Evolutionary conservation across 164 flowering plant genomes (phyloP).

Genomic region (Hamamelis virginiana): DNA sequence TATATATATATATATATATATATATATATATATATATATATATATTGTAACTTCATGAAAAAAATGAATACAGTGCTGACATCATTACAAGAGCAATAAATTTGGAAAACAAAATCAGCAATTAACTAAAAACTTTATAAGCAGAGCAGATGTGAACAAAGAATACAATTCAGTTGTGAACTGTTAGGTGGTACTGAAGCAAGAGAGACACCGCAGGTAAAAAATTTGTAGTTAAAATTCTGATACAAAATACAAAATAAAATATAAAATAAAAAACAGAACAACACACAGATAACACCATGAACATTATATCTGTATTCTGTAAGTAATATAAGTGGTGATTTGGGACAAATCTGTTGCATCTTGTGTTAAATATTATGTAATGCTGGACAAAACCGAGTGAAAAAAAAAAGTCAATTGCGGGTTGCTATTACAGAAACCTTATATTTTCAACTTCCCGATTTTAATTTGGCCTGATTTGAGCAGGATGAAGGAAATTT

Average conservation of each 20-base stretch:
- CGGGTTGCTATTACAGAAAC: no score
- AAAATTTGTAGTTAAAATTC: not conserved
- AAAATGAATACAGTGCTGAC: not conserved
- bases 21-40: no score
- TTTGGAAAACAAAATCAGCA: not conserved
- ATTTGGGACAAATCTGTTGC: not conserved
- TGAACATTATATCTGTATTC: not conserved
- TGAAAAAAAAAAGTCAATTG: no score
- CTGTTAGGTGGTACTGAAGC: no score
- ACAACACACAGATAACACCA: not conserved
- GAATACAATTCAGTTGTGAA: no score
- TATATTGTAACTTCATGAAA: not conserved
- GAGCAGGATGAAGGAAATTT: conserved; percentile 1
- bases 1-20: no score
- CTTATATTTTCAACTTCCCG: no score
- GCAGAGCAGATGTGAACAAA: not conserved
- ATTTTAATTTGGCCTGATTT: not conserved
- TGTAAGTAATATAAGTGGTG: not conserved
- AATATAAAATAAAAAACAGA: no score
- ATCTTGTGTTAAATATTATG: not conserved
- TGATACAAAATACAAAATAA: not conserved
- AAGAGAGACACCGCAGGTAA: not conserved
- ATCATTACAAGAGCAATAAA: not conserved
- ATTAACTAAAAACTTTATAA: not conserved
- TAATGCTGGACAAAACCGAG: no score